Evolutionary conservation across 1,139 yeast species (phyloP), one percentile per base, ranked within the genome.

Genomic region (Hemisphaericaspora xylanilytica): DNA sequence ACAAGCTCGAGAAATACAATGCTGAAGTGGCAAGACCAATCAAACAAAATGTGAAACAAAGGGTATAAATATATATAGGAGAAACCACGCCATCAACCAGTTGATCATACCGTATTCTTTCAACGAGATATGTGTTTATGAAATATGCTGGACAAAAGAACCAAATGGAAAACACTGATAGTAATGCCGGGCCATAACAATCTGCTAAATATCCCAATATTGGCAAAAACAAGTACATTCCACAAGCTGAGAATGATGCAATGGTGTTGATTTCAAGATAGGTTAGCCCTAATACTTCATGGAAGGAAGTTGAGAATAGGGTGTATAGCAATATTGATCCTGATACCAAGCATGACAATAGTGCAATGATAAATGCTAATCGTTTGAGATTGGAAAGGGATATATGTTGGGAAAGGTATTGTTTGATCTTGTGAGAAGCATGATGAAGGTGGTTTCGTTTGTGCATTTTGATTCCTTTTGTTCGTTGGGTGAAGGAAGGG

Each of bases 201-300:
- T 92, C 97, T 1, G 95, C 90, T 35, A 86, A 61, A 49, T 85
- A 80, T 0, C 98, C 98, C 34, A 90, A 63, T 0, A 83, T 56
- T 0, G 97, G 97, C 5, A 90, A 78, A 13, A 94, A 83, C 39
- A 89, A 61, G 58, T 92, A 92, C 80, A 87, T 81, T 2, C 97
- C 97, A 38, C 85, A 62, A 22, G 86, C 85, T 30, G 86, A 81
- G 16, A 79, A 68, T 28, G 90, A 83, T 5, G 95, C 85, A 13
- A 92, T 79, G 43, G 80, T 62, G 63, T 92, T 92, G 54, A 88
- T 80, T 50, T 87, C 78, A 40, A 86, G 67, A 48, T 86, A 86
- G 1, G 81, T 61, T 52, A 85, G 81, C 4, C 79, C 76, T 38
- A 84, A 65, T 13, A 66, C 58, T 13, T 66, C 59, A 47, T 81